Evolutionary conservation across 225 moss, liverwort and hornwort genomes (phyloP).

Genomic region (Pseudisothecium myosuroides): DNA sequence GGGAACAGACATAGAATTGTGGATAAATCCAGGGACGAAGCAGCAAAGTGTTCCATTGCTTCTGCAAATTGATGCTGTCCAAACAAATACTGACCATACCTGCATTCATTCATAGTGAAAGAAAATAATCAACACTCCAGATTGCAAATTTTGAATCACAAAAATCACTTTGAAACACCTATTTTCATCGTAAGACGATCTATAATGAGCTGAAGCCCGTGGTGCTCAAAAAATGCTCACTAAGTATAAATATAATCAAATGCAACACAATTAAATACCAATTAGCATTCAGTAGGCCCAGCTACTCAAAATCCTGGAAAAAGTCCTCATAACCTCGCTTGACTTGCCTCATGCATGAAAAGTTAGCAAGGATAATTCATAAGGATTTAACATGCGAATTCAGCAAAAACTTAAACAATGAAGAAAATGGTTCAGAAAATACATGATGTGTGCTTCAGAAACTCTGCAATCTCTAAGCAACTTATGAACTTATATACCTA

Average conservation of each 20-base stretch:
- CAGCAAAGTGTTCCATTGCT: conserved; percentile 94
- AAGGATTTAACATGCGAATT: background rate
- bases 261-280: background rate
- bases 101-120: conserved; percentile 19
- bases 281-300: background rate
- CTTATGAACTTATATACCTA: background rate
- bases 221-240: background rate
- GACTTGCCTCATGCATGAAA: background rate
- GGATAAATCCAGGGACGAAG: conserved; percentile 84
- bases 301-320: background rate
- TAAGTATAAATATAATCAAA: background rate
- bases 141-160: background rate
- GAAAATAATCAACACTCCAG: background rate
- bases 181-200: background rate
- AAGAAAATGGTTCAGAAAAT: background rate
- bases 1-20: conserved; percentile 78
- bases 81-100: conserved; percentile 82
- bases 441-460: background rate
- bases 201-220: background rate
- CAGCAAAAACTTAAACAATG: background rate
- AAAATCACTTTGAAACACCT: background rate
- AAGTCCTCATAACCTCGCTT: background rate
- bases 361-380: background rate
- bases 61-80: conserved; percentile 65
- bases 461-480: background rate